Conservation (phyloP, 306 rosid species). For the Chamaecrista fasciculata region DNA sequence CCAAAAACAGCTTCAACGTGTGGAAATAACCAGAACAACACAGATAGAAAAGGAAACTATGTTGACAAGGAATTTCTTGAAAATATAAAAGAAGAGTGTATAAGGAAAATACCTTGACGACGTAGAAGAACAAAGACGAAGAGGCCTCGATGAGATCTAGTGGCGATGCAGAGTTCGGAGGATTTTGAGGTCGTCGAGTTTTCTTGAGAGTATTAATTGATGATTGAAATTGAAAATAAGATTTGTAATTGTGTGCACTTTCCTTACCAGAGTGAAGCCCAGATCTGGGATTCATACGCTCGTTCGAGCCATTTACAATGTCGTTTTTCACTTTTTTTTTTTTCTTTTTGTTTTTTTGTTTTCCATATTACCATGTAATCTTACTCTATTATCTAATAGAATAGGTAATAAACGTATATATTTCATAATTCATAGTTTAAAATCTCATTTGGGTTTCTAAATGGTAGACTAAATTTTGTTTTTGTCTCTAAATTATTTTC, state of each 20-base stretch:
- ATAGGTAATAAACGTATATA: too few species aligned
- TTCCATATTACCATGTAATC: too few species aligned
- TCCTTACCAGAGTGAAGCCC: background rate
- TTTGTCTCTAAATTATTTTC: too few species aligned
- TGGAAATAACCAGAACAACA: background rate
- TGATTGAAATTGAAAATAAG: background rate
- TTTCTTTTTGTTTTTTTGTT: too few species aligned
- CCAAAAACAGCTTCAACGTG: conserved; percentile 9
- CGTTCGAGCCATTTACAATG: background rate
- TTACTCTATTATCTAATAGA: too few species aligned
- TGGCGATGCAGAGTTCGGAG: background rate
- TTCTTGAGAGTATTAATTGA: background rate
- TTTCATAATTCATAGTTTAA: too few species aligned
- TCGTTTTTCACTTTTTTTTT: background rate
- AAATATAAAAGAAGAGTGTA: background rate
- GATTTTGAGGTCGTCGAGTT: background rate
- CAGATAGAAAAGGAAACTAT: background rate
- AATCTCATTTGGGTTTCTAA: too few species aligned
- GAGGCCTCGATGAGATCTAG: background rate
- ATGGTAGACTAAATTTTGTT: too few species aligned
- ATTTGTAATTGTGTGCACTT: background rate
- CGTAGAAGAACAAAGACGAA: background rate
- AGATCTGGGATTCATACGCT: background rate
- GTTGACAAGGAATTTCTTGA: background rate
- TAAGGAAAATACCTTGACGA: background rate